Percentiles rank a stretch among this genome's conserved stretches.
These are phyloP conservation scores for Hydnomerulius pinastri DNA, from an alignment of 768 basidiomycete species.

Conservation along the genomic window DNA sequence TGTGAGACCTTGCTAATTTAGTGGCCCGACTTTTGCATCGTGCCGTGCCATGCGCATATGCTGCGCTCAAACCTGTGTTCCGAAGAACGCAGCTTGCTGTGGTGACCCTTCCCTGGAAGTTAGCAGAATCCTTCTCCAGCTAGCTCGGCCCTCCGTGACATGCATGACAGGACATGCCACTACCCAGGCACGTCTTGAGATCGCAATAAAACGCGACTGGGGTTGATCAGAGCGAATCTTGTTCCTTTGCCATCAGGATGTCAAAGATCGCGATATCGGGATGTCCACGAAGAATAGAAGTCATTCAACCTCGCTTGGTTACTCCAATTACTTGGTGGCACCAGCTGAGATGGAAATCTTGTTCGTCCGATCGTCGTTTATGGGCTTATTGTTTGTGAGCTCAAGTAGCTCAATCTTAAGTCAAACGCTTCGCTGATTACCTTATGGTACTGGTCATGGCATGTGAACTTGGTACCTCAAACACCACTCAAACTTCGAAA, in stretches of 20 bases:
- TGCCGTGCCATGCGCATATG: not conserved
- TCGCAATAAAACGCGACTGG: too few relatives aligned
- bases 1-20: not conserved
- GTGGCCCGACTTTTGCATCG: not conserved
- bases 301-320: not conserved
- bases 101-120: too few relatives aligned
- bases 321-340: not conserved
- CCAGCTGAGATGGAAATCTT: not conserved
- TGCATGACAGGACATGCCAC: too few relatives aligned
- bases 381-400: constrained; percentile 3
- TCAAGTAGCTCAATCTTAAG: constrained; percentile 3
- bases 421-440: not conserved
- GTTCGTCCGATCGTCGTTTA: not conserved
- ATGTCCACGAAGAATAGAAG: too few relatives aligned
- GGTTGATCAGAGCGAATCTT: too few relatives aligned
- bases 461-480: not conserved
- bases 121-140: too few relatives aligned
- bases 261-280: too few relatives aligned
- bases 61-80: not conserved
- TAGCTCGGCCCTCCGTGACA: too few relatives aligned
- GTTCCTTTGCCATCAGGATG: too few relatives aligned
- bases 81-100: too few relatives aligned
- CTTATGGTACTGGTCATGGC: not conserved
- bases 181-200: too few relatives aligned
- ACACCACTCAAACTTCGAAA: not conserved